Evolutionary conservation across 2,329 filamentous ascomycete species (phyloP).

Genomic region (Tolypocladium sp.): DNA sequence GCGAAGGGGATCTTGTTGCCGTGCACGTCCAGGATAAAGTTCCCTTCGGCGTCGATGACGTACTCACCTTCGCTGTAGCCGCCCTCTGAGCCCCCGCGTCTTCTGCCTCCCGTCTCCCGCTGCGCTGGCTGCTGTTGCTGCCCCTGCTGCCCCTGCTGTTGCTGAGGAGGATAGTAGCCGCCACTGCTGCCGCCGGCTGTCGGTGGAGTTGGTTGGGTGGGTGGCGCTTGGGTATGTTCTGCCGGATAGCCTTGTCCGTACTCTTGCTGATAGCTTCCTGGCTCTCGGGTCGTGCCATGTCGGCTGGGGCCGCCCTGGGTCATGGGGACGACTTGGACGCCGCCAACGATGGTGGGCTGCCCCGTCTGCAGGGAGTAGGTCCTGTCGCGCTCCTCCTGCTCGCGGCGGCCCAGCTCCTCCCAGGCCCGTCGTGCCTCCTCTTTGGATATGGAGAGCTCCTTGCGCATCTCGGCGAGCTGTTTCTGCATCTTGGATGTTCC

Average conservation of each 20-base stretch:
- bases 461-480: slow-evolving; percentile 79
- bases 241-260: slow-evolving; percentile 20
- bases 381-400: slow-evolving; percentile 86
- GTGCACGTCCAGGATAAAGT: slow-evolving; percentile 50
- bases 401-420: slow-evolving; percentile 89
- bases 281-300: slow-evolving; percentile 34
- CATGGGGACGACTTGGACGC: slow-evolving; percentile 94
- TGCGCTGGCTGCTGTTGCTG: slow-evolving; percentile 7
- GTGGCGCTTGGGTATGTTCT: slow-evolving; percentile 31
- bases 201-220: slow-evolving; percentile 26
- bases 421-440: slow-evolving; percentile 92
- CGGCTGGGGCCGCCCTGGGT: slow-evolving; percentile 57
- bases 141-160: not conserved
- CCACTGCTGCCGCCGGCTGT: slow-evolving; percentile 15
- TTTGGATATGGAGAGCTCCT: slow-evolving; percentile 89
- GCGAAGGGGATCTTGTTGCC: slow-evolving; percentile 49
- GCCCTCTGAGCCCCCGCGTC: slow-evolving; percentile 40
- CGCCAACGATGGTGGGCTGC: slow-evolving; percentile 79
- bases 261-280: slow-evolving; percentile 18
- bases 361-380: slow-evolving; percentile 80
- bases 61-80: slow-evolving; percentile 66
- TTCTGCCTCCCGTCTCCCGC: slow-evolving; percentile 10
- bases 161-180: slow-evolving; percentile 14
- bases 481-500: slow-evolving; percentile 71
- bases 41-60: slow-evolving; percentile 50